Percentiles rank a stretch among this genome's conserved stretches.
These are phyloP conservation scores for Didymella pinodella DNA, from an alignment of 2,329 filamentous ascomycete genomes.

Conservation along the genomic window DNA sequence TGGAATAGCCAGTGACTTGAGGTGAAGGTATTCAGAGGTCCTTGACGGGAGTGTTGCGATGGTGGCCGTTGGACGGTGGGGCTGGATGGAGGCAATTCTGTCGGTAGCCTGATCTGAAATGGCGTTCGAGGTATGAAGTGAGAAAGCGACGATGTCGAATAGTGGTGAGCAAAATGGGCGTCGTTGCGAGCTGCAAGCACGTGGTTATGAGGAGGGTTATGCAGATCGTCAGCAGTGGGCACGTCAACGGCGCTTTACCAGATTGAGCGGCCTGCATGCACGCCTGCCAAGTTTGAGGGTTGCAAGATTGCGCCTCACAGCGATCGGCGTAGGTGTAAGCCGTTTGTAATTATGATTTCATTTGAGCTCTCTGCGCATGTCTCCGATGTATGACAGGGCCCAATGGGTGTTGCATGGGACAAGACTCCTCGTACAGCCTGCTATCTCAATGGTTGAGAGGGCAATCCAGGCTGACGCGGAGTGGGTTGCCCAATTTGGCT, in stretches of 20 bases:
- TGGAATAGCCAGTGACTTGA: too few relatives aligned
- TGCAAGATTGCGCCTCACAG: not conserved
- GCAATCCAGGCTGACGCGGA: not conserved
- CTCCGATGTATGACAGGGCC: too few relatives aligned
- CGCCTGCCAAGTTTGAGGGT: not conserved
- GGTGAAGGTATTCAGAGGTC: too few relatives aligned
- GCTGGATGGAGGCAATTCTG: not conserved
- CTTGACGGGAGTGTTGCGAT: too few relatives aligned
- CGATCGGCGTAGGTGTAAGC: not conserved
- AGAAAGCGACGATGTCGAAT: not conserved
- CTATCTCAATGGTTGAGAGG: not conserved
- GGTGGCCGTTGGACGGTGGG: not conserved
- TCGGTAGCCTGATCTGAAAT: not conserved
- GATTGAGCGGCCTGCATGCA: not conserved
- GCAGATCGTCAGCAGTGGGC: not conserved
- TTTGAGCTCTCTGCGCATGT: not conserved
- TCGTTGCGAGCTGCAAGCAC: not conserved
- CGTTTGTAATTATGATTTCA: not conserved
- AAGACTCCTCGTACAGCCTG: too few relatives aligned
- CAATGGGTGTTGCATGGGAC: too few relatives aligned
- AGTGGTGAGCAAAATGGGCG: not conserved
- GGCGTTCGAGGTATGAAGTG: not conserved
- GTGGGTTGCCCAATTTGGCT: too few relatives aligned
- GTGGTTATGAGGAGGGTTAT: not conserved
- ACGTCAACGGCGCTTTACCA: not conserved